These are phyloP conservation scores for Penicillium herquei DNA, from an alignment of 495 filamentous ascomycete species.

Conservation along the genomic window DNA sequence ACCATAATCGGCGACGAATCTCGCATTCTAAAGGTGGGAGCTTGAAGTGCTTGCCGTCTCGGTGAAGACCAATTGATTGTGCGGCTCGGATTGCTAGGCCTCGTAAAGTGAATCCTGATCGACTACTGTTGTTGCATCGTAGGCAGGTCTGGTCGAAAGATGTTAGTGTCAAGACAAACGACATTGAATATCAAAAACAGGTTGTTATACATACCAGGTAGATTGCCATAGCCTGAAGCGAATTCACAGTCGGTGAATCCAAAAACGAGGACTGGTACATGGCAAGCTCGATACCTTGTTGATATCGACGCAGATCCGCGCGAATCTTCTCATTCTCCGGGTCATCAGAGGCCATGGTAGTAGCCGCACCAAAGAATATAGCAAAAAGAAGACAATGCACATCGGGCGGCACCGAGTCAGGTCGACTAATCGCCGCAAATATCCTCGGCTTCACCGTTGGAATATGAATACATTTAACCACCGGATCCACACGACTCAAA, in stretches of 20 bases:
- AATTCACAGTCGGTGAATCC: constrained; percentile 32
- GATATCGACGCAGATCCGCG: constrained; percentile 29
- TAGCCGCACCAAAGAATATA: constrained; percentile 42
- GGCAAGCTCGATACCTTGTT: constrained; percentile 31
- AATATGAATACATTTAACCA: constrained; percentile 45
- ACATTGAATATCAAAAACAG: not conserved
- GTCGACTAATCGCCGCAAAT: constrained; percentile 36
- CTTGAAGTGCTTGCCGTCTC: constrained; percentile 40
- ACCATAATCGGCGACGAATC: constrained; percentile 45
- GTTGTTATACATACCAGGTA: constrained; percentile 23
- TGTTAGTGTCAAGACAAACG: constrained; percentile 1
- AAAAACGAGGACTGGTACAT: constrained; percentile 29
- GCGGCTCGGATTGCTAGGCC: constrained; percentile 49
- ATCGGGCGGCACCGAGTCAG: constrained; percentile 30
- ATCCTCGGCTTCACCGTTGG: constrained; percentile 34
- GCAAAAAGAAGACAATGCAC: constrained; percentile 43
- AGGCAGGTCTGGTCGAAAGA: constrained; percentile 35
- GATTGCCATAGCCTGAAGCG: constrained; percentile 36
- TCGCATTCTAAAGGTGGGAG: constrained; percentile 40
- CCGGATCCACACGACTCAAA: constrained; percentile 34
- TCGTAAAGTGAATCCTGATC: constrained; percentile 42
- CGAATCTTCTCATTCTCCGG: constrained; percentile 24
- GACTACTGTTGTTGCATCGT: constrained; percentile 41
- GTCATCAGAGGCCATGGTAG: constrained; percentile 30
- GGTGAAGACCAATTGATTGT: constrained; percentile 49